Percentiles rank a stretch among this genome's conserved stretches.
These are phyloP conservation scores for Persicaria maculosa DNA, from an alignment of 148 eudicot species.

Conservation along the genomic window DNA sequence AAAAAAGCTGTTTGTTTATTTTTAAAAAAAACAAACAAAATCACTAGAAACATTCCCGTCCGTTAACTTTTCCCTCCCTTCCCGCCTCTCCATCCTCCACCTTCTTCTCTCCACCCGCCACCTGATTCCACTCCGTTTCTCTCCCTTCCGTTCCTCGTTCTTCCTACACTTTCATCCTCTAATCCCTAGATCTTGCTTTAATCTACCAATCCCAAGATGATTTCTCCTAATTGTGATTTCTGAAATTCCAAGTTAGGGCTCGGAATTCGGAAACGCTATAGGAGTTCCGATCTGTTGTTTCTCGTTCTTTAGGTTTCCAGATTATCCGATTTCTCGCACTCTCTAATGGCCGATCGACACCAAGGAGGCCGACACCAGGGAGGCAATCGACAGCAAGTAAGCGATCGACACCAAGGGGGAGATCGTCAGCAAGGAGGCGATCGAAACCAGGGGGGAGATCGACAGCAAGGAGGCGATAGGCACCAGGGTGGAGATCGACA, in stretches of 20 bases:
- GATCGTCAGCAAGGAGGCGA: no score
- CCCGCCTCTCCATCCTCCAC: conserved; percentile 28
- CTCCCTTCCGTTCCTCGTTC: conserved; percentile 13
- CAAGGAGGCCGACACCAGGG: not conserved
- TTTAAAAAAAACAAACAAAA: not conserved
- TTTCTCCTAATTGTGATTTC: not conserved
- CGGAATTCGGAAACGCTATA: not conserved
- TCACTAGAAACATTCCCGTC: conserved; percentile 25
- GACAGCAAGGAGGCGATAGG: no score
- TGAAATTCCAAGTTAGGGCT: not conserved
- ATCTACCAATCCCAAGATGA: not conserved
- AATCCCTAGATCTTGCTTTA: not conserved
- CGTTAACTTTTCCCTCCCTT: conserved; percentile 23
- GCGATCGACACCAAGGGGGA: no score
- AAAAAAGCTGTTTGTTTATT: no score
- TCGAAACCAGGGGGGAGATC: no score
- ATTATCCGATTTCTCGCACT: not conserved
- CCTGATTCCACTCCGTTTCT: conserved; percentile 13
- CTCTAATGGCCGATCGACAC: conserved; percentile 1
- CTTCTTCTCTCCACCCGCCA: conserved; percentile 11
- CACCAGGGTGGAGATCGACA: no score
- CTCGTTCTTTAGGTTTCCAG: not conserved
- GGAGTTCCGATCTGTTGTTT: not conserved
- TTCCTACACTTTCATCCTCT: conserved; percentile 6
- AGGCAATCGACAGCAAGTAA: no score